Evolutionary conservation across 495 filamentous ascomycete species (phyloP).

Genomic region (Hypoxylon fuscum): DNA sequence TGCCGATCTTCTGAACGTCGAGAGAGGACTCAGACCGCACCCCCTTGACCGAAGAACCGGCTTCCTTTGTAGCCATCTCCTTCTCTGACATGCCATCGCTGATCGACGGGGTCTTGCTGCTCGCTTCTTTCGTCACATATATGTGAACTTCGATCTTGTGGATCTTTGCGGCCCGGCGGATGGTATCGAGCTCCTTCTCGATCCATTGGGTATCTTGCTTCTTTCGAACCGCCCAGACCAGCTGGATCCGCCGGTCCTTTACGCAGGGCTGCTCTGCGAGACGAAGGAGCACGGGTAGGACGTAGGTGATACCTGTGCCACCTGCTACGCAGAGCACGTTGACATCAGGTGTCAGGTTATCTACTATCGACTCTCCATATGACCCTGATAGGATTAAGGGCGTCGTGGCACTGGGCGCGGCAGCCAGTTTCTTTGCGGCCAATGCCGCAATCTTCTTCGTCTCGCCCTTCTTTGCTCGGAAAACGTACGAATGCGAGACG

Average conservation of each 20-base stretch:
- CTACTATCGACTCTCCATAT: constrained; percentile 63
- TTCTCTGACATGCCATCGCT: constrained; percentile 40
- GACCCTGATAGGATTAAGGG: constrained; percentile 65
- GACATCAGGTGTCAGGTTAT: constrained; percentile 48
- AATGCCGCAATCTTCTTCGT: constrained; percentile 63
- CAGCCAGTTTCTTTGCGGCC: constrained; percentile 44
- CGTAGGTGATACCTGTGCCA: constrained; percentile 71
- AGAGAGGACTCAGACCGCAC: constrained; percentile 26
- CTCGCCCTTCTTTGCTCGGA: constrained; percentile 67
- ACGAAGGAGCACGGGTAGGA: constrained; percentile 63
- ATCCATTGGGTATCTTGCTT: constrained; percentile 66
- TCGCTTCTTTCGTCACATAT: constrained; percentile 64
- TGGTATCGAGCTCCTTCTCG: constrained; percentile 58
- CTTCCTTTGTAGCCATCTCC: constrained; percentile 20
- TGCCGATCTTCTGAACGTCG: constrained; percentile 36
- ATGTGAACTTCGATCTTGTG: constrained; percentile 60
- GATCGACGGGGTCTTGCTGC: constrained; percentile 27
- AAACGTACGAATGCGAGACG: constrained; percentile 68
- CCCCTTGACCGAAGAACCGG: constrained; percentile 19
- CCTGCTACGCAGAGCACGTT: constrained; percentile 71
- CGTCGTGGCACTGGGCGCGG: constrained; percentile 45
- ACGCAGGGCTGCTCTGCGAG: constrained; percentile 47
- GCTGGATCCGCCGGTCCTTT: constrained; percentile 55
- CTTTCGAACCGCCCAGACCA: constrained; percentile 69
- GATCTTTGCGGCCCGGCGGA: constrained; percentile 49